A percentile compares a stretch with the other conserved stretches of the same genome.
Evolutionary conservation across 306 rosid genomes (phyloP).

Genomic region (Coriaria nepalensis): DNA sequence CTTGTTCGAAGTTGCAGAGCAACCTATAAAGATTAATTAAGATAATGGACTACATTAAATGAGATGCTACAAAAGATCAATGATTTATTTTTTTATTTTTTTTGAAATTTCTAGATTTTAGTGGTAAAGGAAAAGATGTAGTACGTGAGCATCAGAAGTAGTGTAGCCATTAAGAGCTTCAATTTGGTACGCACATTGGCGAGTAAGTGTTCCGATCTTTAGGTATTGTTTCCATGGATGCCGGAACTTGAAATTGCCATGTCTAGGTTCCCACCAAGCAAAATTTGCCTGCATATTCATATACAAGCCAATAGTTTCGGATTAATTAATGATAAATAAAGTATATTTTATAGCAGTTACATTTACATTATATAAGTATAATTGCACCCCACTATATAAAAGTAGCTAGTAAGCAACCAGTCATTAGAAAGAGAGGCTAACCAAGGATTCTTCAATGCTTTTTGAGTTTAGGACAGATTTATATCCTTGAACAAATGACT

Average conservation of each 20-base stretch:
- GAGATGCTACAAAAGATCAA: too few relatives aligned
- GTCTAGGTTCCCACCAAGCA: constrained; percentile 93
- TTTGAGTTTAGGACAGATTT: constrained; percentile 61
- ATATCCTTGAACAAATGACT: constrained; percentile 40
- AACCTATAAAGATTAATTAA: constrained; percentile 16
- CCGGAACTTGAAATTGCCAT: constrained; percentile 54
- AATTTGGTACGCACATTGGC: constrained; percentile 67
- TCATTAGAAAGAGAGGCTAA: constrained; percentile 14
- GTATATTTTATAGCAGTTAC: neutral
- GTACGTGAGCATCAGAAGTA: constrained; percentile 39
- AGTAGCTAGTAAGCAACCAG: neutral
- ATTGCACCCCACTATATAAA: neutral
- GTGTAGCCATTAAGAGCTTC: constrained; percentile 50
- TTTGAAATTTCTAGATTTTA: neutral
- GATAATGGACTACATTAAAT: neutral
- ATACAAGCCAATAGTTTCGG: constrained; percentile 2
- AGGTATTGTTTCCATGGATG: constrained; percentile 89
- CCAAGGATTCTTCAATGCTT: constrained; percentile 58
- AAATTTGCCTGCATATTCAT: constrained; percentile 47
- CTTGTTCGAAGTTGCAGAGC: constrained; percentile 30
- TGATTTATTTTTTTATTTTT: neutral
- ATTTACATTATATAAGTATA: neutral
- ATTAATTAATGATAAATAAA: neutral
- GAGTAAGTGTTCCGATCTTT: constrained; percentile 54
- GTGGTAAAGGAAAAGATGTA: constrained; percentile 4